Evolutionary conservation across 345 rosid species (phyloP).

Genomic region (Rhizophora mangle): DNA sequence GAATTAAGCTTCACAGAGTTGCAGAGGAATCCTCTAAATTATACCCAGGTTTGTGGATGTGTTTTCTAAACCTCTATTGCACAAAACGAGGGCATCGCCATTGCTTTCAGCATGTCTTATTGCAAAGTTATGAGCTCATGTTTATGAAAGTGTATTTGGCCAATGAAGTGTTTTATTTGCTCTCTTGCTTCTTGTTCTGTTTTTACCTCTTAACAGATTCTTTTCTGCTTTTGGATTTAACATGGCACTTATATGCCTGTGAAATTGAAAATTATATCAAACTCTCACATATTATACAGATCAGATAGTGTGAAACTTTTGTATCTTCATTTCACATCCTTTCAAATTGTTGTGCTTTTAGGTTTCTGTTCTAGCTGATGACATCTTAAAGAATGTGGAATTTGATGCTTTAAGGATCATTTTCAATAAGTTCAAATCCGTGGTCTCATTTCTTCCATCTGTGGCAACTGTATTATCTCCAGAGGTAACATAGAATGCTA

Average conservation of each 20-base stretch:
- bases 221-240: background rate
- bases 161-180: too few species aligned
- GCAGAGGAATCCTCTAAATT: constrained; percentile 85
- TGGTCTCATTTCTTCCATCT: constrained; percentile 70
- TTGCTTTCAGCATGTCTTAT: background rate
- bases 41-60: constrained; percentile 65
- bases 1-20: constrained; percentile 61
- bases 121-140: too few species aligned
- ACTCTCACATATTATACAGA: background rate
- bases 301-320: background rate
- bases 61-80: background rate
- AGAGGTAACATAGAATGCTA: constrained; percentile 44
- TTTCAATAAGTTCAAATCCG: constrained; percentile 87
- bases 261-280: background rate
- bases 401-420: constrained; percentile 85
- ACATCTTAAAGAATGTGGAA: constrained; percentile 87
- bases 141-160: too few species aligned
- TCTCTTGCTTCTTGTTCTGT: background rate
- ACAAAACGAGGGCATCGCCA: background rate
- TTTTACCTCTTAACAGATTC: background rate
- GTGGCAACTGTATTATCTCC: constrained; percentile 85
- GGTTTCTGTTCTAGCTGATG: constrained; percentile 97
- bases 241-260: background rate
- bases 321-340: background rate
- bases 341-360: constrained; percentile 30